These are phyloP conservation scores for Serendipita sp. DNA, from an alignment of 768 basidiomycete species.

Conservation along the genomic window DNA sequence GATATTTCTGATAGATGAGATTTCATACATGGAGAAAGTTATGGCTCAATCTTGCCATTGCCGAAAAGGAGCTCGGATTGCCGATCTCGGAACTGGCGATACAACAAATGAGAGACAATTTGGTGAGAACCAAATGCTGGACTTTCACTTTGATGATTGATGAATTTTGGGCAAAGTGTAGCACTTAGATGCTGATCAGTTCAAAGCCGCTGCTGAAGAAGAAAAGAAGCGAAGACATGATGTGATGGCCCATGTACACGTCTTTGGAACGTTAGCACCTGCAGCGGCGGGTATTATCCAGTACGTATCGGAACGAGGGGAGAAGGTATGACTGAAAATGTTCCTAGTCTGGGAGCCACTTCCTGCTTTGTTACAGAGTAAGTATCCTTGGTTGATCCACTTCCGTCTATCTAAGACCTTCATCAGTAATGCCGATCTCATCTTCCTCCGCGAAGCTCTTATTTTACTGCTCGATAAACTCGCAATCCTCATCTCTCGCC, in stretches of 20 bases:
- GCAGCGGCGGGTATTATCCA: slow-evolving; percentile 94
- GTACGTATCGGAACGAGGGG: slow-evolving; percentile 25
- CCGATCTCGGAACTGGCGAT: slow-evolving; percentile 82
- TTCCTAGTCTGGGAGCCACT: slow-evolving; percentile 70
- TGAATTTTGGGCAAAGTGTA: slow-evolving; percentile 17
- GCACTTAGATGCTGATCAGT: slow-evolving; percentile 77
- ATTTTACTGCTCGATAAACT: slow-evolving; percentile 74
- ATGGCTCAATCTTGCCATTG: slow-evolving; percentile 92
- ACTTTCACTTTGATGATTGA: not conserved
- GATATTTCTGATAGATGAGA: slow-evolving; percentile 44
- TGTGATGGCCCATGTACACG: slow-evolving; percentile 99
- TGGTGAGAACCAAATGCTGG: slow-evolving; percentile 33
- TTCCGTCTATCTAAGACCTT: not conserved
- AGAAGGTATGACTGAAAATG: not conserved
- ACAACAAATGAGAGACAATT: slow-evolving; percentile 83
- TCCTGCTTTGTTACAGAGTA: slow-evolving; percentile 99
- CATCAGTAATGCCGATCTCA: slow-evolving; percentile 87
- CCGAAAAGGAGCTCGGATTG: slow-evolving; percentile 89
- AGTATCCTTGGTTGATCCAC: slow-evolving; percentile 18
- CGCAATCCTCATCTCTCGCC: slow-evolving; percentile 76
- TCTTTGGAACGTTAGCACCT: slow-evolving; percentile 84
- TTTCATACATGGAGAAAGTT: slow-evolving; percentile 90
- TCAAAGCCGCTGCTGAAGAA: slow-evolving; percentile 78
- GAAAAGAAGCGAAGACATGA: slow-evolving; percentile 97
- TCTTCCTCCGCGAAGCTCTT: slow-evolving; percentile 82